These are phyloP conservation scores for Stephanodiscus triporus DNA, from an alignment of 108 stramenopile genomes.

Conservation along the genomic window DNA sequence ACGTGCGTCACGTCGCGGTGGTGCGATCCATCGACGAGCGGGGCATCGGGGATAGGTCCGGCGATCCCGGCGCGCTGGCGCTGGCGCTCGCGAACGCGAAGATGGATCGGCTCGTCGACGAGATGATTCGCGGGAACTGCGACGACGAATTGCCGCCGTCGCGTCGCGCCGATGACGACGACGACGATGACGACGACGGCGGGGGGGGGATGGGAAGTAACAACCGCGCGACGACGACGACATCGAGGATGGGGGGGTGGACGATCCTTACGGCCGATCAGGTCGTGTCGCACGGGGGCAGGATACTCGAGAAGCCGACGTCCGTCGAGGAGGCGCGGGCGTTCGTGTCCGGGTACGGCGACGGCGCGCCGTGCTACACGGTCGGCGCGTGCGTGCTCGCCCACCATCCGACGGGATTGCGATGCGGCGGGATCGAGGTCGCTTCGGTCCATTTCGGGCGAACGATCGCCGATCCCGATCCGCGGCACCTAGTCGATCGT, in stretches of 20 bases:
- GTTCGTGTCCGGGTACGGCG: constrained; percentile 63
- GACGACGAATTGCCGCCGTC: constrained; percentile 48
- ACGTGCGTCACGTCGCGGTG: constrained; percentile 60
- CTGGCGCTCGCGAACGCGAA: constrained; percentile 73
- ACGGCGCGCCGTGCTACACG: constrained; percentile 58
- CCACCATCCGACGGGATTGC: constrained; percentile 69
- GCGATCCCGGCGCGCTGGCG: constrained; percentile 58
- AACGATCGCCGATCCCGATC: constrained; percentile 23
- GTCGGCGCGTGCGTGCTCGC: constrained; percentile 76
- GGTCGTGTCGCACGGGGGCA: constrained; percentile 72
- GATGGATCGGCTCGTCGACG: constrained; percentile 64
- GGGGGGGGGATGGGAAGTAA: neutral
- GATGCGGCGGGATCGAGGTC: constrained; percentile 78
- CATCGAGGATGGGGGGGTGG: constrained; percentile 28
- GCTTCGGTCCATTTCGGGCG: constrained; percentile 73
- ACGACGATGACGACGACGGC: neutral
- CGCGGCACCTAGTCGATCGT: constrained; percentile 64
- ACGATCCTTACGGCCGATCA: constrained; percentile 84
- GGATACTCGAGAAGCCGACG: constrained; percentile 81
- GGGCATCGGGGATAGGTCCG: constrained; percentile 66
- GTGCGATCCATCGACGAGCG: constrained; percentile 84
- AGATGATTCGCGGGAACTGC: constrained; percentile 46
- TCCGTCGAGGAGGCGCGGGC: constrained; percentile 68
- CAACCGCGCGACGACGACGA: neutral
- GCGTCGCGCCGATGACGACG: neutral